Evolutionary conservation across 2,329 filamentous ascomycete genomes (phyloP).

Genomic region (Diplodia mutila): DNA sequence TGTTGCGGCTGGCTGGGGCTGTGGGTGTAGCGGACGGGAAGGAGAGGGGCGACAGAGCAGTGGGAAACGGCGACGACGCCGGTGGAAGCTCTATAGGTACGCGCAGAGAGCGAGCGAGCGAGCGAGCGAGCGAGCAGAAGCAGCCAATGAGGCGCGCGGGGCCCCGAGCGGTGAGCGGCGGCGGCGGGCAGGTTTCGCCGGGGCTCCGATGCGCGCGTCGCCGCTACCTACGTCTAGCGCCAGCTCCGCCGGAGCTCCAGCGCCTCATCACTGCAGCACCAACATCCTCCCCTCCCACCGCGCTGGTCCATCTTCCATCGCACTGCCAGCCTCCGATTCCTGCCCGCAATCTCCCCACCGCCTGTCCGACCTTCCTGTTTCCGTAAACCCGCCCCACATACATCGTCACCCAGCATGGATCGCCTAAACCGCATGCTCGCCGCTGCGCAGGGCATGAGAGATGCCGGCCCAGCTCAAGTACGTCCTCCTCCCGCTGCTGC

Average conservation of each 20-base stretch:
- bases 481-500: slow-evolving; percentile 36
- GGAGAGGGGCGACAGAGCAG: background rate
- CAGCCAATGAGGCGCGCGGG: background rate
- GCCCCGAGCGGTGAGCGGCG: slow-evolving; percentile 7
- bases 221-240: background rate
- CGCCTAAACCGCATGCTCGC: slow-evolving; percentile 88
- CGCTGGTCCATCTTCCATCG: slow-evolving; percentile 12
- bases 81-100: background rate
- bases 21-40: background rate
- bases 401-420: slow-evolving; percentile 66
- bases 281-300: slow-evolving; percentile 12
- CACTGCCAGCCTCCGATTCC: slow-evolving; percentile 2
- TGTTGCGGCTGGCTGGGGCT: slow-evolving; percentile 6
- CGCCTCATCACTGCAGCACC: slow-evolving; percentile 14
- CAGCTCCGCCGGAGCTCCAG: slow-evolving; percentile 23
- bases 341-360: slow-evolving; percentile 12
- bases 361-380: slow-evolving; percentile 14
- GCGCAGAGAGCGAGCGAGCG: background rate
- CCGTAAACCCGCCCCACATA: slow-evolving; percentile 14
- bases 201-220: slow-evolving; percentile 7
- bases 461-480: slow-evolving; percentile 67
- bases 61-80: background rate
- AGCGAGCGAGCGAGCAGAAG: slow-evolving; percentile 7
- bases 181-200: slow-evolving; percentile 14
- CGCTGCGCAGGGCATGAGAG: slow-evolving; percentile 67